Conservation (phyloP, 208 protist species). For the Acanthamoeba castellanii region DNA sequence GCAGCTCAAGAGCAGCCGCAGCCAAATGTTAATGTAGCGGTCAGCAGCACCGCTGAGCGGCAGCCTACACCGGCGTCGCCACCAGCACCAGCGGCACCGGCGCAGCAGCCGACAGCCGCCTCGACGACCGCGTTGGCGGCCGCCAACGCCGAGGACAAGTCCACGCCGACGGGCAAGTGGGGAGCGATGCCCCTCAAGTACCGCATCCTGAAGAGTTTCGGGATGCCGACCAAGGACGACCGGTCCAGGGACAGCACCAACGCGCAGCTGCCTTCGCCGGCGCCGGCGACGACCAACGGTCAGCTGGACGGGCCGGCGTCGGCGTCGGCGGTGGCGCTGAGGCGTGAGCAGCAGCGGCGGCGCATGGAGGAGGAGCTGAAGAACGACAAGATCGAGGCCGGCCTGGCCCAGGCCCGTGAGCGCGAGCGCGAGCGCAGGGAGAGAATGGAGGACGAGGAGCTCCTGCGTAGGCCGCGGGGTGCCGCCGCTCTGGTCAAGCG, state of each 20-base stretch:
- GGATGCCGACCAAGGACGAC: constrained; percentile 45
- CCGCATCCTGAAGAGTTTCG: constrained; percentile 26
- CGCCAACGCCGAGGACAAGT: not conserved
- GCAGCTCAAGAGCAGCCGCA: too few relatives aligned
- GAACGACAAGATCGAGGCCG: constrained; percentile 24
- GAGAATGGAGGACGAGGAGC: not conserved
- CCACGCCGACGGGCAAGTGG: not conserved
- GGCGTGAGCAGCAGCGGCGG: not conserved
- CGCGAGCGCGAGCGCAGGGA: not conserved
- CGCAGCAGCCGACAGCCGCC: not conserved
- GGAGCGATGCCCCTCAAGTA: constrained; percentile 56
- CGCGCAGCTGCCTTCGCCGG: not conserved
- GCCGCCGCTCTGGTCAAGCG: not conserved
- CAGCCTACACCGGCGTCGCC: not conserved
- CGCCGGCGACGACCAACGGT: not conserved
- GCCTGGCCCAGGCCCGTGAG: not conserved
- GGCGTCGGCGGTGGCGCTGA: too few relatives aligned
- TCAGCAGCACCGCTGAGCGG: not conserved
- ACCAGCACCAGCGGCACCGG: not conserved
- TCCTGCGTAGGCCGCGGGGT: not conserved
- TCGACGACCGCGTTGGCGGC: too few relatives aligned
- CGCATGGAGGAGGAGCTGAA: constrained; percentile 4
- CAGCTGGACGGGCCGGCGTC: not conserved
- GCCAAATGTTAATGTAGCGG: too few relatives aligned
- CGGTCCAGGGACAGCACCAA: constrained; percentile 3